A percentile compares a stretch with the other conserved stretches of the same genome.
Evolutionary conservation across 2,329 filamentous ascomycete genomes (phyloP).

Genomic region (Microdochium trichocladiopsis): DNA sequence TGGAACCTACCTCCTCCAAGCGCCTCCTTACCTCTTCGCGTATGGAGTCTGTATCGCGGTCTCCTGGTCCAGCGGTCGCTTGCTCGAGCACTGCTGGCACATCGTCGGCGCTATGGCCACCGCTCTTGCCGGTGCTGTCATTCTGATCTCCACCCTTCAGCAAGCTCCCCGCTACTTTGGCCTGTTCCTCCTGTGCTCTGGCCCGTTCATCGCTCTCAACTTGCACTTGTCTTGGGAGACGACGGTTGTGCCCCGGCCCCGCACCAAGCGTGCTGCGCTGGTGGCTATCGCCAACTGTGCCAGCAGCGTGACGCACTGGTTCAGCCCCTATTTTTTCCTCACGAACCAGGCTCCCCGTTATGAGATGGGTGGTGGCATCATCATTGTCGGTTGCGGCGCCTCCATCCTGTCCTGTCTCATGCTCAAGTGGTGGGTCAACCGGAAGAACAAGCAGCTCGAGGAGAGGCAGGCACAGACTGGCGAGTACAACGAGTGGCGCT

Average conservation of each 20-base stretch:
- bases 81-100: constrained; percentile 30
- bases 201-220: constrained; percentile 30
- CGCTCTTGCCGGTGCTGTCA: constrained; percentile 28
- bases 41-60: constrained; percentile 27
- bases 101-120: constrained; percentile 29
- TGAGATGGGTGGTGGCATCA: constrained; percentile 18
- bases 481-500: constrained; percentile 2
- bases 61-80: constrained; percentile 29
- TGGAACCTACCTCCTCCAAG: constrained; percentile 30
- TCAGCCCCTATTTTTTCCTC: constrained; percentile 30
- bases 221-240: constrained; percentile 34
- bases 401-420: constrained; percentile 10
- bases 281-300: constrained; percentile 34
- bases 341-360: constrained; percentile 20
- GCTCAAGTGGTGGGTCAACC: constrained; percentile 12
- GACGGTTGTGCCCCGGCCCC: constrained; percentile 28
- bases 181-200: constrained; percentile 29
- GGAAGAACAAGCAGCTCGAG: constrained; percentile 17
- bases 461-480: constrained; percentile 4
- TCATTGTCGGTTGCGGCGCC: constrained; percentile 17
- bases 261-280: constrained; percentile 31
- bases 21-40: constrained; percentile 32
- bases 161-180: constrained; percentile 32
- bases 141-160: constrained; percentile 31
- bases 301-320: constrained; percentile 31